Evolutionary conservation across 495 filamentous ascomycete genomes (phyloP), one percentile per base, ranked within the genome.

Genomic region (Penicillium macrosclerotiorum): DNA sequence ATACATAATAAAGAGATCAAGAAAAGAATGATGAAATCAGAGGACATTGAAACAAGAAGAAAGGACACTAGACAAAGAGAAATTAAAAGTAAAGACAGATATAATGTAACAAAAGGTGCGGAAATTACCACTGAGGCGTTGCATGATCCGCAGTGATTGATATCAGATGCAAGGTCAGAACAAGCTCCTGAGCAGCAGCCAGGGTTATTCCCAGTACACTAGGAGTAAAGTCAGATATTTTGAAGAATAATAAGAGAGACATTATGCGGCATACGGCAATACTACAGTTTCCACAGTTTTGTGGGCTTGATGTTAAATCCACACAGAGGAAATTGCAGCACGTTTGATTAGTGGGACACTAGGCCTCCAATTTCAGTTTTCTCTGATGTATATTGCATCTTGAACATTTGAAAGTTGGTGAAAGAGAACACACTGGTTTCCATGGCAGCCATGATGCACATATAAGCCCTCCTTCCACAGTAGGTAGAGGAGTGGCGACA

Each of bases 291-390:
- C 55, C 55, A 32, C 55, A 59, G 5, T 50, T 59, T 3, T 33
- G 22, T 9, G 38, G 22, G 20, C 32, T 48, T 2, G 48, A 29
- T 12, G 25, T 16, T 8, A 49, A 47, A 8, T 60, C 29, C 5
- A 43, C 47, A 12, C 56, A 60, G 17, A 29, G 23, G n/a, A 45
- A 51, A 40, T 53, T 53, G 43, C 56, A 60, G 17, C 56, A 60
- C 40, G 42, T 35, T 37, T 38, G 5, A 17, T 40, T 39, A 3
- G 17, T 26, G 9, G 45, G 42, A 30, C 56, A 60, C 56, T 60
- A 37, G 6, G 1, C 4, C 3, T 6, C 11, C n/a, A n/a, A 37
- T 8, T 4, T 24, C 4, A 1, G 16, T 14, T 27, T 5, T 27
- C 25, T 27, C 25, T 14, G 3, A 32, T 2, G 4, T 14, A 2